Evolutionary conservation across 2,329 filamentous ascomycete species (phyloP).

Genomic region (Penicillium sp.): DNA sequence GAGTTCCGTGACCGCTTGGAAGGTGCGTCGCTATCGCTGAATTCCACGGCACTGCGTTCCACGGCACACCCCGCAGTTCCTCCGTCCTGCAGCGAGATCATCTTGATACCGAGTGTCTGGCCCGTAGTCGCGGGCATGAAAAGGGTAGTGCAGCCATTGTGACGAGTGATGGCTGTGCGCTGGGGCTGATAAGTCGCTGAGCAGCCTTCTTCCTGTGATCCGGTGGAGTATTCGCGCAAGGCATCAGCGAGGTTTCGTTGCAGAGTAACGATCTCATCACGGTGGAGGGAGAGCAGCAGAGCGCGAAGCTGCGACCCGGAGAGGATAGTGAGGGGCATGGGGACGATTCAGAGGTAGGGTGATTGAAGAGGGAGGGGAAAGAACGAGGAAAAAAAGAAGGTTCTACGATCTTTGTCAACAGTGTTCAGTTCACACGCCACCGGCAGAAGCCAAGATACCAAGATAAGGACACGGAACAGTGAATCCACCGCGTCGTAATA

Average conservation of each 20-base stretch:
- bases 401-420: not conserved
- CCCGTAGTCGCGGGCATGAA: constrained; percentile 66
- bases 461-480: not conserved
- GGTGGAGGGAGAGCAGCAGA: constrained; percentile 55
- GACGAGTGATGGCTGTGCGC: constrained; percentile 59
- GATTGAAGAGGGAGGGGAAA: not conserved
- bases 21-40: constrained; percentile 13
- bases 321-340: constrained; percentile 61
- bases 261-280: constrained; percentile 57
- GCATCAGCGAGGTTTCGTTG: constrained; percentile 59
- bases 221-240: constrained; percentile 64
- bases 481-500: not conserved
- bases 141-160: constrained; percentile 61
- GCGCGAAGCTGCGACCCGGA: constrained; percentile 55
- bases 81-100: constrained; percentile 54
- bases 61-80: constrained; percentile 31
- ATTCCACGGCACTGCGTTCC: constrained; percentile 28
- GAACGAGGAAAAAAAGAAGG: not conserved
- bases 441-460: not conserved
- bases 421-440: not conserved
- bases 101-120: constrained; percentile 62
- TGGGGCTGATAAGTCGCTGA: constrained; percentile 61
- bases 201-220: constrained; percentile 58
- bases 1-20: constrained; percentile 13
- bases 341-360: constrained; percentile 6